These are phyloP conservation scores for button mushroom (Agaricus bisporus) DNA, from an alignment of 768 basidiomycete genomes.

Conservation along the genomic window DNA sequence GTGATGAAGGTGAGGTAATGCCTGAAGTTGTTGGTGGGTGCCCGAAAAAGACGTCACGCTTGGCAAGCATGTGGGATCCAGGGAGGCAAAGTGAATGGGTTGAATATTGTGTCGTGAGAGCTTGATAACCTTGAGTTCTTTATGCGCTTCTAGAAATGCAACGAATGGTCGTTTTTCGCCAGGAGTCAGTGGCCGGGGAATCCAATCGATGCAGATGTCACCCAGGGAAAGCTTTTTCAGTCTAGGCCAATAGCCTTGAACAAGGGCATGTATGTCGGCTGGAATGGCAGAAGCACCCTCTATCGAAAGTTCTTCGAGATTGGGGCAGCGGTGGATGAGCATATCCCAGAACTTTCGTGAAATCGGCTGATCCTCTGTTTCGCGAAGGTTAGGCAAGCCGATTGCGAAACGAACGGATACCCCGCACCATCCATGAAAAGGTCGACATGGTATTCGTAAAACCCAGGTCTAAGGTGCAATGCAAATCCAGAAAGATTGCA, in stretches of 20 bases:
- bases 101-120: slow-evolving; percentile 50
- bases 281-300: slow-evolving; percentile 48
- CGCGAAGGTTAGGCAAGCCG: not conserved
- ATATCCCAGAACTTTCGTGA: slow-evolving; percentile 61
- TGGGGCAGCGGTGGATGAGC: slow-evolving; percentile 58
- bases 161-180: slow-evolving; percentile 54
- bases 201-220: slow-evolving; percentile 59
- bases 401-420: not conserved
- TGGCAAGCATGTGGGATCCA: slow-evolving; percentile 39
- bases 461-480: slow-evolving; percentile 51
- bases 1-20: slow-evolving; percentile 43
- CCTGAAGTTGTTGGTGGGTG: slow-evolving; percentile 61
- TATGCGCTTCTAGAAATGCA: slow-evolving; percentile 63
- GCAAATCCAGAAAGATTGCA: slow-evolving; percentile 56
- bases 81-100: slow-evolving; percentile 43
- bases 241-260: slow-evolving; percentile 60
- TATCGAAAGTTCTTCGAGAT: slow-evolving; percentile 60
- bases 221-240: slow-evolving; percentile 57
- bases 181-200: slow-evolving; percentile 27
- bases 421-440: slow-evolving; percentile 49
- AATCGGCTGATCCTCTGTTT: slow-evolving; percentile 44
- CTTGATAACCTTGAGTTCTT: slow-evolving; percentile 40
- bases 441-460: slow-evolving; percentile 57
- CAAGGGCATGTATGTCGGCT: slow-evolving; percentile 49
- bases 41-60: slow-evolving; percentile 59